Evolutionary conservation across 768 basidiomycete genomes (phyloP).

Genomic region (Phylloporus scabripes): DNA sequence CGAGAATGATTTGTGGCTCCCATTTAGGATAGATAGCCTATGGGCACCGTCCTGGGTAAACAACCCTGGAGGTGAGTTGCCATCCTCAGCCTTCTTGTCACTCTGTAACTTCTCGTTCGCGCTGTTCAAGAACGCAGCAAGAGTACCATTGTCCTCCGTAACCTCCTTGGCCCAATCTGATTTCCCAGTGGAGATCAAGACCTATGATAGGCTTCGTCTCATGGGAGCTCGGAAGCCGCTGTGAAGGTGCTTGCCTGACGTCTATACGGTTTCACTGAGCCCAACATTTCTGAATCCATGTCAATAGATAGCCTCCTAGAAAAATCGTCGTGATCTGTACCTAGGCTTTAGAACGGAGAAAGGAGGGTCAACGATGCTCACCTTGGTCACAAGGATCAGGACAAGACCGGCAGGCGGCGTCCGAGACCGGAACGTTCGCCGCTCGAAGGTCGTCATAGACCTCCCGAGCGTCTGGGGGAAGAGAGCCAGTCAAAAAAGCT

Average conservation of each 20-base stretch:
- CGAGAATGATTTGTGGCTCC: conserved; percentile 65
- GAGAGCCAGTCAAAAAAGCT: conserved; percentile 12
- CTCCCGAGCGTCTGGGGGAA: conserved; percentile 32
- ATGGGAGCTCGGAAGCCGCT: neutral
- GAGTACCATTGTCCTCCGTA: conserved; percentile 60
- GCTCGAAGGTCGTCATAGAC: conserved; percentile 49
- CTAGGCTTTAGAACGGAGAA: conserved; percentile 19
- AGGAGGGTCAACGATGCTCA: conserved; percentile 24
- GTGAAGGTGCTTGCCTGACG: conserved; percentile 55
- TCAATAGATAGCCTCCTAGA: conserved; percentile 72
- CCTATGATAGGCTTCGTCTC: conserved; percentile 35
- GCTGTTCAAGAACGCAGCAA: conserved; percentile 54
- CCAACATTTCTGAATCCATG: conserved; percentile 76
- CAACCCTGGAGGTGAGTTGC: conserved; percentile 40
- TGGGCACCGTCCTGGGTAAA: conserved; percentile 52
- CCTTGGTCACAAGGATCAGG: conserved; percentile 75
- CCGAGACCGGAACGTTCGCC: conserved; percentile 58
- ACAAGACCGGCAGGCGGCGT: conserved; percentile 67
- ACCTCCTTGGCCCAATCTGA: conserved; percentile 85
- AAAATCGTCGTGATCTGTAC: conserved; percentile 66
- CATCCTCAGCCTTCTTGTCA: conserved; percentile 6
- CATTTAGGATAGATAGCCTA: conserved; percentile 72
- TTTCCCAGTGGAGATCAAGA: conserved; percentile 87
- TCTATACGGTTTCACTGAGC: conserved; percentile 76
- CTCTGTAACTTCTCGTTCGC: conserved; percentile 15